A percentile compares a stretch with the other conserved stretches of the same genome.
phyloP scores from a whole-genome alignment of 352 stramenopile genomes.

The Phytophthora pluvialis region DNA sequence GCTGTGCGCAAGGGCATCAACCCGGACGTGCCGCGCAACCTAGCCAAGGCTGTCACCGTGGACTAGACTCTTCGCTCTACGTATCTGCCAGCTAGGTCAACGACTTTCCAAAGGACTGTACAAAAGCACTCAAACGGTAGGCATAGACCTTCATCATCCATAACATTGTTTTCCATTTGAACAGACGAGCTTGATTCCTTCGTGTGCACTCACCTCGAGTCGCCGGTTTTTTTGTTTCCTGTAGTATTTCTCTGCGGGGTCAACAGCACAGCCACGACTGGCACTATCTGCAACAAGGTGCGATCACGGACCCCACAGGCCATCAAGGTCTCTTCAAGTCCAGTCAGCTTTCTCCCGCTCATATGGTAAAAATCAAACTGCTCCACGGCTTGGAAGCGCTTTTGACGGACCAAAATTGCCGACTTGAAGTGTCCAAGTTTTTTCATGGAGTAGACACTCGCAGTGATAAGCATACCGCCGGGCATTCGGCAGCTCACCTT shows the following conservation, averaged over 20 bases:
- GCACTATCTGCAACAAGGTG: conserved; percentile 53
- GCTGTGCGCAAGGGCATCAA: conserved; percentile 97
- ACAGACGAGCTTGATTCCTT: background rate
- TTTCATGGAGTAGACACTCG: conserved; percentile 48
- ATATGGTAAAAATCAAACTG: conserved; percentile 63
- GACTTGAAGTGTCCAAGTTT: conserved; percentile 65
- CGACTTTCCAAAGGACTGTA: conserved; percentile 20
- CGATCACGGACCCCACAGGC: conserved; percentile 46
- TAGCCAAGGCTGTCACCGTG: conserved; percentile 99
- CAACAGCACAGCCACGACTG: conserved; percentile 11
- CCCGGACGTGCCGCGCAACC: conserved; percentile 97
- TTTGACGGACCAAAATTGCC: conserved; percentile 42
- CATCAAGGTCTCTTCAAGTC: conserved; percentile 46
- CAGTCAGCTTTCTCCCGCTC: conserved; percentile 43
- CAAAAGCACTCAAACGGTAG: conserved; percentile 16
- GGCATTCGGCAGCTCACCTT: conserved; percentile 61
- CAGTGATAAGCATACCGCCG: conserved; percentile 55
- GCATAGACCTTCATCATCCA: conserved; percentile 13
- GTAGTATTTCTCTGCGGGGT: conserved; percentile 6
- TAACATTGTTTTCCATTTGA: conserved; percentile 15
- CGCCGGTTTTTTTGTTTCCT: background rate
- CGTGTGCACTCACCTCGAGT: background rate
- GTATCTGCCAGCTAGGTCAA: conserved; percentile 14
- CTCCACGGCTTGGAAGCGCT: conserved; percentile 50
- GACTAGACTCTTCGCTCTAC: conserved; percentile 82